Conservation (phyloP, 148 eudicot species). For the Rheum nobile region DNA sequence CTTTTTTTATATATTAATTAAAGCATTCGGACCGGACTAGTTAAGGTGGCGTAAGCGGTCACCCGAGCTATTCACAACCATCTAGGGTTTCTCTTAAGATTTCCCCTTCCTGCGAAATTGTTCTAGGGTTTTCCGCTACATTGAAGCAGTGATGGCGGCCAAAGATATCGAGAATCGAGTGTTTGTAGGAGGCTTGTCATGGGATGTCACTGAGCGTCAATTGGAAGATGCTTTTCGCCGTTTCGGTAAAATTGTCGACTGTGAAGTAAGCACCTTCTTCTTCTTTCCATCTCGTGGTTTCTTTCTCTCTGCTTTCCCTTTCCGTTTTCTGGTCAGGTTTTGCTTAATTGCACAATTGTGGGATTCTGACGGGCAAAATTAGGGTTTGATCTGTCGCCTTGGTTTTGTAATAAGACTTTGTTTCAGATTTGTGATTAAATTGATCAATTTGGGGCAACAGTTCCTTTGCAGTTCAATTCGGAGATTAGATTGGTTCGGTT, state of each 20-base stretch:
- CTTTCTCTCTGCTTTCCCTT: not conserved
- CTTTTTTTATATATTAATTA: too few species aligned
- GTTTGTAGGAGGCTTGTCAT: constrained; percentile 61
- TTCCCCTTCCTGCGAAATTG: not conserved
- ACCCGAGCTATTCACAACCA: not conserved
- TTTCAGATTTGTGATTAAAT: not conserved
- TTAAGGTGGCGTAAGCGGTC: not conserved
- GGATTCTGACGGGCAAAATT: not conserved
- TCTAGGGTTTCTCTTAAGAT: not conserved
- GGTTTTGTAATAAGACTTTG: not conserved
- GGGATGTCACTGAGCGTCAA: constrained; percentile 50
- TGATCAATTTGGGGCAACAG: not conserved
- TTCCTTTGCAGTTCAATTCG: not conserved
- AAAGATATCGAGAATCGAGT: constrained; percentile 49
- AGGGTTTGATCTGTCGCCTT: not conserved
- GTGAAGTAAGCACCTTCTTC: constrained; percentile 27
- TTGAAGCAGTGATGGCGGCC: constrained; percentile 10
- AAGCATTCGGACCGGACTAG: not conserved
- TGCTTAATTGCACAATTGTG: not conserved
- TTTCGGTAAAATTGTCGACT: constrained; percentile 47
- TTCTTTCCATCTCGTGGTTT: not conserved
- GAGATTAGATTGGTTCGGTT: not conserved
- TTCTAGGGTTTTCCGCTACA: not conserved
- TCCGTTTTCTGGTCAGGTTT: not conserved
- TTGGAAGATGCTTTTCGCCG: constrained; percentile 48